These are phyloP conservation scores for Acrasis kona DNA, from an alignment of 78 protist species.

Conservation along the genomic window DNA sequence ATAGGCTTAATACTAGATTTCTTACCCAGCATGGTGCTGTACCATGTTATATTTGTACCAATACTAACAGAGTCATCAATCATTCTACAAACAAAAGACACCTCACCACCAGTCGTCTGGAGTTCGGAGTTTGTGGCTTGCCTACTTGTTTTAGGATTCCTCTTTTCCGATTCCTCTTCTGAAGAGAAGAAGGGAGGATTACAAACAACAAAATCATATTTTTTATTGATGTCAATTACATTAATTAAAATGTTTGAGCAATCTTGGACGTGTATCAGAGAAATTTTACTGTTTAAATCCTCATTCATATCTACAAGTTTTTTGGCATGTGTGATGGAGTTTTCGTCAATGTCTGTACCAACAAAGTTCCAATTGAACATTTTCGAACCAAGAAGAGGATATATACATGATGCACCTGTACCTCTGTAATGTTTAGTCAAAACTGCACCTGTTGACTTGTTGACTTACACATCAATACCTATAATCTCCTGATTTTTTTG, in stretches of 20 bases:
- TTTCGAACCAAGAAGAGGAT: not conserved
- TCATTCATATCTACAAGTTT: not conserved
- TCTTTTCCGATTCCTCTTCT: not conserved
- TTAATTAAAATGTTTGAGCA: not conserved
- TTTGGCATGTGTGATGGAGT: not conserved
- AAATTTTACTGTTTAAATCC: not conserved
- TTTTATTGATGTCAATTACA: not conserved
- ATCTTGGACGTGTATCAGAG: not conserved
- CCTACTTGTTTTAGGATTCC: not conserved
- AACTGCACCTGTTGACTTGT: too few relatives aligned
- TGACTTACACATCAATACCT: not conserved
- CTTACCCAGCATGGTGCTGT: not conserved
- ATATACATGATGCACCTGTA: not conserved
- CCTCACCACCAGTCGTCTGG: not conserved
- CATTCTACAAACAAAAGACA: not conserved
- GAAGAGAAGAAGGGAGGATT: not conserved
- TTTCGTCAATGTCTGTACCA: not conserved
- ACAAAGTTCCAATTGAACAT: not conserved
- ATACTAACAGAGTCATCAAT: not conserved
- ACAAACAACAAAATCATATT: not conserved
- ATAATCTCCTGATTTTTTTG: not conserved
- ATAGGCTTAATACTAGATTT: not conserved
- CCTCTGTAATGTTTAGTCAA: too few relatives aligned
- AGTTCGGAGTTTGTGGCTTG: not conserved
- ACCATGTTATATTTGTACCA: not conserved